Evolutionary conservation across 139 green algal species (phyloP).

Genomic region (Haematococcus lacustris): DNA sequence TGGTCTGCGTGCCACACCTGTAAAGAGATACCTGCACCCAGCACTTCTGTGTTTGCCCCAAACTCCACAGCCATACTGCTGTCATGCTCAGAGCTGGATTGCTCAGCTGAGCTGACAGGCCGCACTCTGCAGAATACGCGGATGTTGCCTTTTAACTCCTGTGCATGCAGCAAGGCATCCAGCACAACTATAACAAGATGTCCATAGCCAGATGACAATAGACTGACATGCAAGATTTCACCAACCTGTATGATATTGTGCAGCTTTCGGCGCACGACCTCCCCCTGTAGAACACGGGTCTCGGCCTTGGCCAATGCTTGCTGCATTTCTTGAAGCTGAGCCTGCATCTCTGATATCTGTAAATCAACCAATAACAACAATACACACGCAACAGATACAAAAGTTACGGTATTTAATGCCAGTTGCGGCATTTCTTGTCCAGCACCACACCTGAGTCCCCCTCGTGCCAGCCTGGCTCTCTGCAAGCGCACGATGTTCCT

Average conservation of each 20-base stretch:
- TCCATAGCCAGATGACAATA: background rate
- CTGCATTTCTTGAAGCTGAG: conserved; percentile 32
- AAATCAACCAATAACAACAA: background rate
- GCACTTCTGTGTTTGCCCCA: conserved; percentile 30
- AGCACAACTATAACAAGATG: background rate
- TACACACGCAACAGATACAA: too few species aligned
- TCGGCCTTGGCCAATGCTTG: conserved; percentile 43
- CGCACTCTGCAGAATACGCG: conserved; percentile 87
- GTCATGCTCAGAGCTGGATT: conserved; percentile 14
- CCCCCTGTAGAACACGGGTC: conserved; percentile 48
- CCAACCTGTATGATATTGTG: conserved; percentile 84
- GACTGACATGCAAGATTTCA: background rate
- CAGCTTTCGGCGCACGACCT: conserved; percentile 68
- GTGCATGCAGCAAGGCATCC: background rate
- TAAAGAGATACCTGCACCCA: conserved; percentile 31
- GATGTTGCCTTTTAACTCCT: conserved; percentile 93
- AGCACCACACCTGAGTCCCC: conserved; percentile 21
- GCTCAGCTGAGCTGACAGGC: conserved; percentile 38
- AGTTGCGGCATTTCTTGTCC: too few species aligned
- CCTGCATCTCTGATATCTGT: conserved; percentile 17
- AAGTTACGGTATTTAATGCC: too few species aligned
- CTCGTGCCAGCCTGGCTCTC: conserved; percentile 28
- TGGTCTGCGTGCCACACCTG: conserved; percentile 1
- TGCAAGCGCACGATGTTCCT: conserved; percentile 37
- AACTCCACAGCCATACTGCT: conserved; percentile 17